Conservation (phyloP, 768 basidiomycete species). For the Pluteus cervinus region DNA sequence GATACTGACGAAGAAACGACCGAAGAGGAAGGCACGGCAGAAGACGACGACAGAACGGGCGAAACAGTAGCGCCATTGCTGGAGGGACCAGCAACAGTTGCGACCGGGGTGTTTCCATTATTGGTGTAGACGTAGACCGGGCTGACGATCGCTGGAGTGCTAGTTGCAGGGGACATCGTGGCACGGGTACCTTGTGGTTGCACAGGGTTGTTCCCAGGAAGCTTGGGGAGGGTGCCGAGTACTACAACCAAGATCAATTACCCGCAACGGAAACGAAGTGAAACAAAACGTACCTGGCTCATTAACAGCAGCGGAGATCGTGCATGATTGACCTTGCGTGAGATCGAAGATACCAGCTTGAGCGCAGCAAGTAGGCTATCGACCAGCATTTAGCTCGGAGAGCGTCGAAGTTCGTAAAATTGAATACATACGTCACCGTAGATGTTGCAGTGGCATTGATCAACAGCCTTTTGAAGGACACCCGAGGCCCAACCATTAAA, state of each 20-base stretch:
- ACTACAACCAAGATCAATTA: conserved; percentile 22
- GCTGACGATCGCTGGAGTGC: conserved; percentile 31
- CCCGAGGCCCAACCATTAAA: conserved; percentile 57
- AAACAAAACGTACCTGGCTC: conserved; percentile 34
- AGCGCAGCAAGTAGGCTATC: conserved; percentile 39
- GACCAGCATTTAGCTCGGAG: conserved; percentile 4
- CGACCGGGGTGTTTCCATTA: conserved; percentile 29
- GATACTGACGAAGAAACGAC: conserved; percentile 1
- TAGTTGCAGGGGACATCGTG: conserved; percentile 24
- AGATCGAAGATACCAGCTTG: conserved; percentile 38
- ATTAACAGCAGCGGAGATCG: conserved; percentile 39
- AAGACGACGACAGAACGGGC: neutral
- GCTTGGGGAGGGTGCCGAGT: conserved; percentile 36
- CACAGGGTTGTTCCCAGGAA: conserved; percentile 53
- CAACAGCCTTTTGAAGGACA: conserved; percentile 48
- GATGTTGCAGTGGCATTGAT: conserved; percentile 42
- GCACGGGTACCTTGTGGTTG: conserved; percentile 29
- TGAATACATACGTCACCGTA: conserved; percentile 36
- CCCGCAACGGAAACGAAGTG: neutral
- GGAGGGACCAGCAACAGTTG: conserved; percentile 17
- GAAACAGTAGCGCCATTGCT: too few species aligned
- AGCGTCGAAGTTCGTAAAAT: neutral
- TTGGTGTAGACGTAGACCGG: conserved; percentile 45
- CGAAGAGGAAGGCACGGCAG: conserved; percentile 5
- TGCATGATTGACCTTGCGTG: conserved; percentile 33